These are phyloP conservation scores for Pseudocercospora cruenta DNA, from an alignment of 2,329 filamentous ascomycete genomes.

Conservation along the genomic window DNA sequence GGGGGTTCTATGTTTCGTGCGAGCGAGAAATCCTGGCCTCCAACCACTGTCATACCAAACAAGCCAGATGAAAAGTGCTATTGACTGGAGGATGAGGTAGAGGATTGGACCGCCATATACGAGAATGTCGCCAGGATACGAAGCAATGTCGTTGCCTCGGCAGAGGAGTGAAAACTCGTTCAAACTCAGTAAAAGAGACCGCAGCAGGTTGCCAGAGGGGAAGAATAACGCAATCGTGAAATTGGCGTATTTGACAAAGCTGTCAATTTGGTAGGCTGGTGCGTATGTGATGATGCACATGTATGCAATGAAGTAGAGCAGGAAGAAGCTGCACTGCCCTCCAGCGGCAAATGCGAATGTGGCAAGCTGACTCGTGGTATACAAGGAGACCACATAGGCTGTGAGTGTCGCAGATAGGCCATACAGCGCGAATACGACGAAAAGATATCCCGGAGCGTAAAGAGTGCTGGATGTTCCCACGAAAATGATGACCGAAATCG, in stretches of 20 bases:
- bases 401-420: constrained; percentile 76
- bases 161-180: constrained; percentile 86
- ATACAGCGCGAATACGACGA: constrained; percentile 78
- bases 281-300: constrained; percentile 66
- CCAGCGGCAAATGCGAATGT: constrained; percentile 83
- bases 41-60: constrained; percentile 79
- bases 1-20: constrained; percentile 46
- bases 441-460: constrained; percentile 81
- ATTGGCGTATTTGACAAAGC: constrained; percentile 68
- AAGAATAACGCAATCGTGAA: constrained; percentile 75
- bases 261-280: constrained; percentile 69
- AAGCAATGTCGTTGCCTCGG: constrained; percentile 62
- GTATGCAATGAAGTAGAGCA: constrained; percentile 53
- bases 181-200: constrained; percentile 74
- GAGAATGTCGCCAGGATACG: constrained; percentile 70
- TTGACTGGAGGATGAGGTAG: constrained; percentile 75
- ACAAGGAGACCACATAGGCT: constrained; percentile 80
- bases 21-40: constrained; percentile 60
- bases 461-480: constrained; percentile 63
- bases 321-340: constrained; percentile 63
- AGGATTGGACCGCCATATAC: constrained; percentile 83
- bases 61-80: constrained; percentile 71
- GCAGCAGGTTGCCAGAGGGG: constrained; percentile 74
- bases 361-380: constrained; percentile 76
- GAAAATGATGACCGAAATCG: constrained; percentile 71